Conservation (phyloP, 2,329 filamentous ascomycete species). For the Sclerotinia glacialis region DNA sequence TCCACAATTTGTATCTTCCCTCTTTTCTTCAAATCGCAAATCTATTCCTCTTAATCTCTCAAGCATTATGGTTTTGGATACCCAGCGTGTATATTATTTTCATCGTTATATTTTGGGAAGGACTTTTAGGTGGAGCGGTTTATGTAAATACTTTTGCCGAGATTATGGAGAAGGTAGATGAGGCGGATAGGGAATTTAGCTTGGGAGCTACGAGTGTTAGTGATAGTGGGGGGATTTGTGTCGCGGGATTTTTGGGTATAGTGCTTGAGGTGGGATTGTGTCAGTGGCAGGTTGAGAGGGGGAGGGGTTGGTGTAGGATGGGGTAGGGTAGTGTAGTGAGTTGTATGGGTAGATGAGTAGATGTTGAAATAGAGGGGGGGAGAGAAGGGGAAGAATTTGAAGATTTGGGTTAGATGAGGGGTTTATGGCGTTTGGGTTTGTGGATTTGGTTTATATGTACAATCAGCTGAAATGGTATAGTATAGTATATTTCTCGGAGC, state of each 20-base stretch:
- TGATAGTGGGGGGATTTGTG: conserved; percentile 85
- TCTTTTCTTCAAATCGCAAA: conserved; percentile 81
- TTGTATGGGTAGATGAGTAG: too few species aligned
- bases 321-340: neutral
- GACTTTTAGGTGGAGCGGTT: conserved; percentile 81
- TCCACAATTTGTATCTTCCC: conserved; percentile 77
- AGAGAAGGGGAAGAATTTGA: neutral
- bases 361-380: neutral
- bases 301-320: conserved; percentile 66
- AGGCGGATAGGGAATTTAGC: conserved; percentile 83
- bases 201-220: conserved; percentile 87
- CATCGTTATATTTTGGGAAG: conserved; percentile 87
- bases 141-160: conserved; percentile 97
- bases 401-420: neutral
- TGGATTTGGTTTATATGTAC: too few species aligned
- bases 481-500: too few species aligned
- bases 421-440: neutral
- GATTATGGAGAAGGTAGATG: conserved; percentile 78
- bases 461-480: too few species aligned
- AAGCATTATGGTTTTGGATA: conserved; percentile 77
- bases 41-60: conserved; percentile 67
- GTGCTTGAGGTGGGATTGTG: conserved; percentile 78
- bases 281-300: conserved; percentile 77
- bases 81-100: conserved; percentile 87
- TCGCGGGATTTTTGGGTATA: conserved; percentile 83